These are phyloP conservation scores for Stachybotrys echinatus DNA, from an alignment of 2,329 filamentous ascomycete genomes.

Conservation along the genomic window DNA sequence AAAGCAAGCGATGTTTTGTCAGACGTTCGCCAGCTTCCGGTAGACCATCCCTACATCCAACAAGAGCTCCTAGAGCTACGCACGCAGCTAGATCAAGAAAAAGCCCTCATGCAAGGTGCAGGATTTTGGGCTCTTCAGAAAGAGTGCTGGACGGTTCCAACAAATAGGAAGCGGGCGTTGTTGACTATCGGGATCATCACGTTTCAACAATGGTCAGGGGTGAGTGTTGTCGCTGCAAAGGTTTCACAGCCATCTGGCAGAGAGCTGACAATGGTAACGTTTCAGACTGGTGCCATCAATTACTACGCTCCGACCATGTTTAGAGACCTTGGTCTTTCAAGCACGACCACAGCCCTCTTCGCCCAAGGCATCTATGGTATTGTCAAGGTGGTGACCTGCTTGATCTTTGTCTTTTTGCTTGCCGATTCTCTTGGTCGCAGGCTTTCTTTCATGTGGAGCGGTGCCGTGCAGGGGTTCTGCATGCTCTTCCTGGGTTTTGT, in stretches of 20 bases:
- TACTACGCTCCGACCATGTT: constrained; percentile 63
- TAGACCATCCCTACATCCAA: no score
- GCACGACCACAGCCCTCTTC: constrained; percentile 52
- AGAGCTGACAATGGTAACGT: not conserved
- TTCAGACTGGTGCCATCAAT: constrained; percentile 29
- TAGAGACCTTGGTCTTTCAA: constrained; percentile 46
- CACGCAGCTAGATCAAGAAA: no score
- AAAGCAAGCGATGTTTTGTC: no score
- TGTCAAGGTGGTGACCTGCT: constrained; percentile 58
- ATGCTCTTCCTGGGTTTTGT: constrained; percentile 58
- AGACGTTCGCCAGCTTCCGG: no score
- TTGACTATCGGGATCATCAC: constrained; percentile 17
- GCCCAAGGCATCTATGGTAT: constrained; percentile 65
- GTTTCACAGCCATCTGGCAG: not conserved
- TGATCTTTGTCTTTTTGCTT: constrained; percentile 55
- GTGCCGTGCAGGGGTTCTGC: constrained; percentile 18
- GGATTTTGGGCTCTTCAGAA: no score
- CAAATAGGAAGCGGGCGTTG: constrained; percentile 17
- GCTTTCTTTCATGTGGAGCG: constrained; percentile 20
- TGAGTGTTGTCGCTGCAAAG: no score
- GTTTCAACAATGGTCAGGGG: constrained; percentile 18
- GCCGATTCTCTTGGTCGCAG: constrained; percentile 60
- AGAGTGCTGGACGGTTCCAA: no score
- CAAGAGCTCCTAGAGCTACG: no score
- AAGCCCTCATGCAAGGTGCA: no score